Evolutionary conservation across 257 asterid species (phyloP).

Genomic region (Nicotiana knightiana): DNA sequence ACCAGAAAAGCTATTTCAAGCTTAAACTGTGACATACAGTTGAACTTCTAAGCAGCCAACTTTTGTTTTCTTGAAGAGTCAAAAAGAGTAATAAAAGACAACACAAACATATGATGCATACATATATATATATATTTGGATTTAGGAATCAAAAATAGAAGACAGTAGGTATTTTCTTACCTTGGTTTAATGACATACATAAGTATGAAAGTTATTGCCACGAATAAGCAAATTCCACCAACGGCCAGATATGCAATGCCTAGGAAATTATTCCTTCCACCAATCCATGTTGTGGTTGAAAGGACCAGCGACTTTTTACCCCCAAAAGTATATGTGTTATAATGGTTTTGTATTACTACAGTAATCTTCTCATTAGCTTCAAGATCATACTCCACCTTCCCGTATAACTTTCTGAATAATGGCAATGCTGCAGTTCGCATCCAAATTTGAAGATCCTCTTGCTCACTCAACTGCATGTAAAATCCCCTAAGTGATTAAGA

Average conservation of each 20-base stretch:
- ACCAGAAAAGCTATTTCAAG: not conserved
- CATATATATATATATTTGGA: not conserved
- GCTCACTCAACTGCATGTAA: conserved; percentile 65
- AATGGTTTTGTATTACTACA: conserved; percentile 67
- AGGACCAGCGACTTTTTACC: conserved; percentile 72
- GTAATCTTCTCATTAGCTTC: conserved; percentile 59
- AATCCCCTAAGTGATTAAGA: not conserved
- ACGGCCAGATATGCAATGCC: conserved; percentile 61
- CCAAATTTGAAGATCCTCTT: conserved; percentile 94
- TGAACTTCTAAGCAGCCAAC: not conserved
- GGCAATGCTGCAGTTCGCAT: conserved; percentile 89
- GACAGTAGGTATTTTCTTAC: conserved; percentile 20
- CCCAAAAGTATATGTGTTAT: conserved; percentile 69
- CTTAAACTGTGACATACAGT: no score
- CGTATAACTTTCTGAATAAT: conserved; percentile 72
- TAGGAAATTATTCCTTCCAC: conserved; percentile 75
- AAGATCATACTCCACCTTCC: conserved; percentile 70
- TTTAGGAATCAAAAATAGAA: not conserved
- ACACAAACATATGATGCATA: not conserved
- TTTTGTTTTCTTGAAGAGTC: not conserved
- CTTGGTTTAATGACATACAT: conserved; percentile 73
- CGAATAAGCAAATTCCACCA: conserved; percentile 61
- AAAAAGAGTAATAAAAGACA: not conserved
- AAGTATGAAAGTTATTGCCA: conserved; percentile 50
- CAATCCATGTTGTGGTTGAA: conserved; percentile 91